Evolutionary conservation across 805 yeast species (phyloP).

Genomic region (Candida corydali): DNA sequence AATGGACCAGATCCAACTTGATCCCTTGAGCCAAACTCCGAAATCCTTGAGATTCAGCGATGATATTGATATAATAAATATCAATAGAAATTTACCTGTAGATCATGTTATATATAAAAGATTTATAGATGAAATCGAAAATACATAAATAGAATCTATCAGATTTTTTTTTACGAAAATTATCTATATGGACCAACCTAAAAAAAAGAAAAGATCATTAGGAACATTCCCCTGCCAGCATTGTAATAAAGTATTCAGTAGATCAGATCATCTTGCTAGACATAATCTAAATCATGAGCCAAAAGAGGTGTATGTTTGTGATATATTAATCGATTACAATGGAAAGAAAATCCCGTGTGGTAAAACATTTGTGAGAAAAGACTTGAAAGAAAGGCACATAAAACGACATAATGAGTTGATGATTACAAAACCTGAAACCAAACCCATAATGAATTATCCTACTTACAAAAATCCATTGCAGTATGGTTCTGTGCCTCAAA

Average conservation of each 20-base stretch:
- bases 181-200: conserved; percentile 2
- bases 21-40: background rate
- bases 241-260: conserved; percentile 53
- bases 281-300: conserved; percentile 60
- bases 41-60: conserved; percentile 8
- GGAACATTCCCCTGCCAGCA: conserved; percentile 34
- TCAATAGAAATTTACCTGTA: conserved; percentile 7
- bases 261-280: conserved; percentile 62
- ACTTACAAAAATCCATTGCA: background rate
- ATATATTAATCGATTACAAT: conserved; percentile 35
- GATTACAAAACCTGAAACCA: conserved; percentile 1
- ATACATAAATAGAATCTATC: background rate
- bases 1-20: background rate
- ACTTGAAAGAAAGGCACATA: conserved; percentile 42
- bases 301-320: conserved; percentile 53
- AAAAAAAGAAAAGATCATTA: conserved; percentile 22
- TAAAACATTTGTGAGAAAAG: conserved; percentile 61
- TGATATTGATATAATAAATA: conserved; percentile 6
- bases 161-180: too few species aligned
- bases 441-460: background rate
- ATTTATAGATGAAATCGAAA: conserved; percentile 2
- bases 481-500: conserved; percentile 18
- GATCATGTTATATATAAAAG: conserved; percentile 6
- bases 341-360: conserved; percentile 44
- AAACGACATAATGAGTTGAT: conserved; percentile 22